Evolutionary conservation across 345 rosid genomes (phyloP), one percentile per base, ranked within the genome.

Genomic region (Bruguiera sexangula): DNA sequence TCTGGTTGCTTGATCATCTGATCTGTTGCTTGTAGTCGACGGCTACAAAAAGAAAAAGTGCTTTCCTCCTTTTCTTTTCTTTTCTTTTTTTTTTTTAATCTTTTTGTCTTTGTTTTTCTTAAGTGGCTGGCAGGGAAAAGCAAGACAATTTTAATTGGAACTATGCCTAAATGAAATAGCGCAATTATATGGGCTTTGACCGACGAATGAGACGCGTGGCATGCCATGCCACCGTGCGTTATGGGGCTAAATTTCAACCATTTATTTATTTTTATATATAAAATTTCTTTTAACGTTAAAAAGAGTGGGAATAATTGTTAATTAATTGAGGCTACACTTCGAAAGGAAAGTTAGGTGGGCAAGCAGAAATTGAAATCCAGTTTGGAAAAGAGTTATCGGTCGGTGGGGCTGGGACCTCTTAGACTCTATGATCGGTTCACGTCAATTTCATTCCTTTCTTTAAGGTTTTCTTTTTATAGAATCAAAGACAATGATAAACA

Each of bases 181-280:
- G 10, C 37, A 34, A 34, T 34, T 1, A 34, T 8, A 7, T 1
- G 37, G 10, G 6, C 55, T 21, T 32, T 22, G 53, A 31, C 60
- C 50, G 70, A 50, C 19, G 27, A 21, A 24, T 21, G 1, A 24
- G 68, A 62, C 79, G 66, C 66, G 66, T 75, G 78, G 60, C 78
- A 59, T 34, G 37, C 55, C 71, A 59, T 34, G 37, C 55, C 71
- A n/a, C 56, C 50, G 55, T 24, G 11, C 8, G 11, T 6, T 57
- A 8, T 9, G 10, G 55, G 43, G 30, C 54, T 24, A 22, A 66
- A 66, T 72, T 32, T 56, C 62, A 10, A 7, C 79, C 70, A 69
- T 70, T 8, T 6, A 24, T 24, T 56, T 26, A 1, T 21, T 3
- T 10, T 52, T 60, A 0, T 24, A 24, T 60, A 4, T 24, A 7